Conservation (phyloP, 257 asterid genomes). For the Misopates orontium region DNA sequence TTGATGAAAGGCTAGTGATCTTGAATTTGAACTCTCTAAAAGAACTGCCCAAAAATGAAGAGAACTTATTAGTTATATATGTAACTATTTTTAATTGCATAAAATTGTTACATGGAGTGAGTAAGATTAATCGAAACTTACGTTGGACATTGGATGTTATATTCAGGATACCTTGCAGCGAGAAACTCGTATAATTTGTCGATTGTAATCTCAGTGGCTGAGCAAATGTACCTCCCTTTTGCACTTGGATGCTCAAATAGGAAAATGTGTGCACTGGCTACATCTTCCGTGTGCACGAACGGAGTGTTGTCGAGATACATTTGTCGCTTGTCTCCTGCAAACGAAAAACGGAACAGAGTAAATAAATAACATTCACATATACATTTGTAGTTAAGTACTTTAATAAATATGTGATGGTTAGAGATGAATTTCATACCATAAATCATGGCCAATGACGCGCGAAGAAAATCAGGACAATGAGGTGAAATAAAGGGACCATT, state of each 20-base stretch:
- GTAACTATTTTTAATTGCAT: too few species aligned
- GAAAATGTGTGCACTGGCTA: conserved; percentile 58
- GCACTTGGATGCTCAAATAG: conserved; percentile 49
- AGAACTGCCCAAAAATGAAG: conserved; percentile 1
- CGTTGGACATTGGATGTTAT: conserved; percentile 49
- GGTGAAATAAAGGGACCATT: conserved; percentile 56
- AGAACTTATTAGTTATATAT: too few species aligned
- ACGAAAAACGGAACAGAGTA: neutral
- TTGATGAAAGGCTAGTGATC: conserved; percentile 32
- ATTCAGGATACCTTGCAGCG: conserved; percentile 43
- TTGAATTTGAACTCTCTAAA: conserved; percentile 27
- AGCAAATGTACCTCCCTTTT: conserved; percentile 50
- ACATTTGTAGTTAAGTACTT: too few species aligned
- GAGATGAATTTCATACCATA: conserved; percentile 29
- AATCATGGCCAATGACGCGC: conserved; percentile 23
- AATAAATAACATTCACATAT: too few species aligned
- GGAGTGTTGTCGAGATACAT: conserved; percentile 4
- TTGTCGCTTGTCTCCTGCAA: conserved; percentile 32
- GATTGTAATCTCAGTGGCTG: conserved; percentile 35
- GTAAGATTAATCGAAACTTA: conserved; percentile 24
- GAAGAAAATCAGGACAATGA: too few species aligned
- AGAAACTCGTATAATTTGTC: conserved; percentile 37
- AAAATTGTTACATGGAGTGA: too few species aligned
- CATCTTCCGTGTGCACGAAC: conserved; percentile 54
- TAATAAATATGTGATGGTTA: too few species aligned